Evolutionary conservation across 495 filamentous ascomycete genomes (phyloP), one percentile per base, ranked within the genome.

Genomic region (Aspergillus bridgeri): DNA sequence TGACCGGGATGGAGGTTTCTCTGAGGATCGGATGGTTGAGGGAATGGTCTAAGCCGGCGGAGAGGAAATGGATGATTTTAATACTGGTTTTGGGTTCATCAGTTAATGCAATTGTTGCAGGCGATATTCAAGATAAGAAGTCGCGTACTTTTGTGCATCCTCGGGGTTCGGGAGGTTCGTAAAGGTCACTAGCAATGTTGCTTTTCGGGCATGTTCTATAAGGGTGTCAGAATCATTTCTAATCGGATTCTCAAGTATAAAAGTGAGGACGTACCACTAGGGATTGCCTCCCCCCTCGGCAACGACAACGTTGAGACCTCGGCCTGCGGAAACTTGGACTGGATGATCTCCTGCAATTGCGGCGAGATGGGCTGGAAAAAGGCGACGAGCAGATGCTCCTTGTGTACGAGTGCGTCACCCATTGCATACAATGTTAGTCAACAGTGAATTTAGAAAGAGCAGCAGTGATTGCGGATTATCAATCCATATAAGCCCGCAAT

Each of bases 41-140:
- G 7, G 92, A 61, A 56, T 86, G 86, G 64, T 96, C 89, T 11
- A 83, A 79, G 2, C 91, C 91, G 5, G 91, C 91, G 47, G 82
- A 87, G 65, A 85, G 79, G 22, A 91, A 77, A 60, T 96, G 91
- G 38, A 96, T 83, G 46, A 90, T 70, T 61, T 88, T 81, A 27
- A 92, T 69, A 23, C 86, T 84, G 9, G 76, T 21, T 5, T 5
- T n/a, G n/a, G 3, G 38, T 8, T 13, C 46, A 27, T 57, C 29
- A 22, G 22, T 38, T n/a, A 33, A 9, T 29, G 19, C 20, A 47
- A 3, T 33, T 5, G 8, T n/a, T 29, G 24, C 6, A 18, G 20
- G 8, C n/a, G 11, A 38, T 6, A 45, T 45, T 19, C 27, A 24
- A 17, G 22, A 19, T 15, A 9, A 15, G 47, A 43, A 25, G 42